Conservation (phyloP, 495 filamentous ascomycete species). For the Daldinia bambusicola region DNA sequence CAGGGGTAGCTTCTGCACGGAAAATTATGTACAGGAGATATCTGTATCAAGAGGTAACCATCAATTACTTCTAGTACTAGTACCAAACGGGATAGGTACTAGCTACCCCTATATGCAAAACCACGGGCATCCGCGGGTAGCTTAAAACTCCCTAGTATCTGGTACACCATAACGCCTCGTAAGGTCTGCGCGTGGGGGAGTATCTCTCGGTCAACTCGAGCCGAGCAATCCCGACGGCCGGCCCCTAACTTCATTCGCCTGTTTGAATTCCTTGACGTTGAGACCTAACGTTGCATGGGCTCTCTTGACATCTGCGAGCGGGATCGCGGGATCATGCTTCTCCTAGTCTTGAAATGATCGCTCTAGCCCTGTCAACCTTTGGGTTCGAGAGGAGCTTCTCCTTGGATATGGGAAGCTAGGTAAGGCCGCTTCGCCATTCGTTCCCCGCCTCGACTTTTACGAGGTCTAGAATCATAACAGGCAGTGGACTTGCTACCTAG, state of each 20-base stretch:
- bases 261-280: slow-evolving; percentile 24
- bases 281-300: slow-evolving; percentile 15
- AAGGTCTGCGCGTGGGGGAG: neutral
- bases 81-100: slow-evolving; percentile 2
- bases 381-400: slow-evolving; percentile 10
- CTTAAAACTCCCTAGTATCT: slow-evolving; percentile 1
- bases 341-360: slow-evolving; percentile 5
- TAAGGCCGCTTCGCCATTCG: neutral
- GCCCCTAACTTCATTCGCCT: slow-evolving; percentile 12
- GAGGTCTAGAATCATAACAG: slow-evolving; percentile 17
- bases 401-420: neutral
- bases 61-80: slow-evolving; percentile 13
- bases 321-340: slow-evolving; percentile 33
- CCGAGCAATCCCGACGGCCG: slow-evolving; percentile 7
- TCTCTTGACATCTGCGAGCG: slow-evolving; percentile 28
- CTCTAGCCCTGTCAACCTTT: slow-evolving; percentile 12
- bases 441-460: slow-evolving; percentile 12
- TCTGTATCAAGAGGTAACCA: neutral
- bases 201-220: slow-evolving; percentile 8
- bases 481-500: neutral
- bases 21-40: neutral
- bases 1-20: neutral
- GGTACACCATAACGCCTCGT: slow-evolving; percentile 4
- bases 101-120: slow-evolving; percentile 15
- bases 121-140: slow-evolving; percentile 19